Evolutionary conservation across 1,284 basidiomycete species (phyloP), one percentile per base, ranked within the genome.

Genomic region (Cystobasidiaceae sp.): DNA sequence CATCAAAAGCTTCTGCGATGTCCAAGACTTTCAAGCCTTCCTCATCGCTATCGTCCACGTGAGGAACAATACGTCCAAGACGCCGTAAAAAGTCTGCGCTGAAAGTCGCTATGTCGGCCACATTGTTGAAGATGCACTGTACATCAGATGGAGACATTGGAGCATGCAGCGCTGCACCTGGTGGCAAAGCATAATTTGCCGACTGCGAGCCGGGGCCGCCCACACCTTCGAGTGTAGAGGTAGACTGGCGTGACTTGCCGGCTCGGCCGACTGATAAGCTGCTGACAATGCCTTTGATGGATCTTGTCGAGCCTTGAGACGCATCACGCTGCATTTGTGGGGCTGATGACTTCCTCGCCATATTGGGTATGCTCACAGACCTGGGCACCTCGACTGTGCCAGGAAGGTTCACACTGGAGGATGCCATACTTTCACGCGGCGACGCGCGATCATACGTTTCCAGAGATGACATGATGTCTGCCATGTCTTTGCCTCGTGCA

Each of bases 91-190:
- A 77, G 46, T 73, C 71, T 37, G 72, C 70, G 9, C 77, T 75
- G 9, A 79, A 72, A 1, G 69, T 67, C 44, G 74, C 74, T 44
- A 76, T 74, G 25, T 74, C 70, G 52, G 78, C 77, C 7, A 79
- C 69, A 48, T 78, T 77, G 4, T 75, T 74, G 63, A 79, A 79
- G 37, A 79, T 70, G 62, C 75, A 68, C 48, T 74, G 71, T 11
- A 78, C 71, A 60, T 79, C 78, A 30, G 69, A 68, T 4, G 71
- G 48, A 19, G 69, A 71, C 61, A 79, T 68, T 17, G 75, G 74
- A 19, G 74, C 66, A 52, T 72, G 60, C 17, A 70, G 58, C 9
- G 69, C 37, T 4, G 59, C 52, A 23, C 51, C 59, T 3, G 46
- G 44, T 9, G 51, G 27, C 8, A 66, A 27, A 25, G 41, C 21